Percentiles rank a stretch among this genome's conserved stretches.
phyloP scores from a whole-genome alignment of 306 rosid genomes.

The Prunus salicina region DNA sequence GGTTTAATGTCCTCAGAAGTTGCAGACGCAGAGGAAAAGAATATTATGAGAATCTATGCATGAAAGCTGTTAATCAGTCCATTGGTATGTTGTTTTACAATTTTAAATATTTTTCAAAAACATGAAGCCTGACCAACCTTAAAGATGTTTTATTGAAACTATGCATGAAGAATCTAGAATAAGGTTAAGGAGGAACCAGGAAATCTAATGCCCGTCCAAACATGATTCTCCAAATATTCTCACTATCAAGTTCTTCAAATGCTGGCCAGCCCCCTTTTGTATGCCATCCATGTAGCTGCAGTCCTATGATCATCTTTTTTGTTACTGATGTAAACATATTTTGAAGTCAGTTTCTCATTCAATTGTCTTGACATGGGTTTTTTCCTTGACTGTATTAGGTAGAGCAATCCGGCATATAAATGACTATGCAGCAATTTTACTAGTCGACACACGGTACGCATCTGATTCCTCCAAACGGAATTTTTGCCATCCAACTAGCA shows the following conservation, averaged over 20 bases:
- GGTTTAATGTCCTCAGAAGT: constrained; percentile 73
- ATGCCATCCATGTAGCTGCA: background rate
- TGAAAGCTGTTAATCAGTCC: constrained; percentile 98
- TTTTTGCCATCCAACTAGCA: constrained; percentile 56
- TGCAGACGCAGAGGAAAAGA: constrained; percentile 83
- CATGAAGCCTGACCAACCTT: background rate
- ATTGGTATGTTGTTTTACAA: constrained; percentile 54
- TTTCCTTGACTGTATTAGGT: constrained; percentile 44
- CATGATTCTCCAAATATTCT: background rate
- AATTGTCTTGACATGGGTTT: background rate
- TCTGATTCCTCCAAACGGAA: constrained; percentile 62
- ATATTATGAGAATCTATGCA: constrained; percentile 94
- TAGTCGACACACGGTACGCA: constrained; percentile 71
- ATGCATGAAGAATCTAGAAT: too few species aligned
- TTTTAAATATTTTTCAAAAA: background rate
- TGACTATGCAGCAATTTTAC: constrained; percentile 82
- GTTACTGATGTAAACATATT: background rate
- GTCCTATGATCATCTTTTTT: too few species aligned
- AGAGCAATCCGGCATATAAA: constrained; percentile 90
- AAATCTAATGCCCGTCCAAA: background rate
- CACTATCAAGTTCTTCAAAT: background rate
- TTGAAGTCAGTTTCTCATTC: constrained; percentile 6
- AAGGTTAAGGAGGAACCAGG: background rate
- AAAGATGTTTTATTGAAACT: too few species aligned
- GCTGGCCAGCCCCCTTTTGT: background rate